Percentiles rank a stretch among this genome's conserved stretches.
These are phyloP conservation scores for Russula lepida DNA, from an alignment of 768 basidiomycete genomes.

Conservation along the genomic window DNA sequence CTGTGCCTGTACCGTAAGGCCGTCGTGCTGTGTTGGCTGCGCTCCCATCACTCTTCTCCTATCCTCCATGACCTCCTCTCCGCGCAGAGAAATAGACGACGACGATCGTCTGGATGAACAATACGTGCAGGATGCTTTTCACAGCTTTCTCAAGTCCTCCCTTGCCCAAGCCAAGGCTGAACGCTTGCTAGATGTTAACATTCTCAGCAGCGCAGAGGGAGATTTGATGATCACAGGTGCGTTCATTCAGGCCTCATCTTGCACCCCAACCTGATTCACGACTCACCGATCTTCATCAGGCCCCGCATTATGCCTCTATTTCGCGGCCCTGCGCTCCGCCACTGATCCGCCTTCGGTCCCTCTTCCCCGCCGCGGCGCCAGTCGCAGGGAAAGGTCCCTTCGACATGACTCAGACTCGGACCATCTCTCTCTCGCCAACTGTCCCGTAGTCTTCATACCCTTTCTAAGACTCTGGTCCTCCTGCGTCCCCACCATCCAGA, in stretches of 20 bases:
- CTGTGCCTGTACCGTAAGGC: too few species aligned
- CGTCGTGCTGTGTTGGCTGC: too few species aligned
- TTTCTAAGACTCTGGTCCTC: slow-evolving; percentile 70
- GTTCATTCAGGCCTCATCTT: slow-evolving; percentile 11
- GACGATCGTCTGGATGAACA: slow-evolving; percentile 47
- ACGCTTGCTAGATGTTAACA: slow-evolving; percentile 58
- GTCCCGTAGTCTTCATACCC: slow-evolving; percentile 56
- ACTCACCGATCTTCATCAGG: slow-evolving; percentile 22
- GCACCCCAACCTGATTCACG: neutral
- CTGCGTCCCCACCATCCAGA: slow-evolving; percentile 56
- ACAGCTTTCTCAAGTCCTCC: slow-evolving; percentile 73
- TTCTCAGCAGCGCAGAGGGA: slow-evolving; percentile 68
- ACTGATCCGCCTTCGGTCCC: slow-evolving; percentile 77
- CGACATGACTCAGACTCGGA: slow-evolving; percentile 34
- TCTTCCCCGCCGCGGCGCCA: slow-evolving; percentile 42
- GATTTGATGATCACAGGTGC: slow-evolving; percentile 83
- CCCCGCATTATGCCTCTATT: slow-evolving; percentile 77
- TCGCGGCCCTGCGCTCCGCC: slow-evolving; percentile 68
- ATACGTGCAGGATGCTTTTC: slow-evolving; percentile 69
- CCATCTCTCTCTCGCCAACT: slow-evolving; percentile 52
- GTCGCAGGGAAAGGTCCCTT: slow-evolving; percentile 23
- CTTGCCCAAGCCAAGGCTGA: slow-evolving; percentile 69
- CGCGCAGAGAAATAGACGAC: slow-evolving; percentile 21
- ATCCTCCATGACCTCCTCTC: neutral
- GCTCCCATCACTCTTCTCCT: neutral